These are phyloP conservation scores for Akebia trifoliata DNA, from an alignment of 164 flowering plant species.

Conservation along the genomic window DNA sequence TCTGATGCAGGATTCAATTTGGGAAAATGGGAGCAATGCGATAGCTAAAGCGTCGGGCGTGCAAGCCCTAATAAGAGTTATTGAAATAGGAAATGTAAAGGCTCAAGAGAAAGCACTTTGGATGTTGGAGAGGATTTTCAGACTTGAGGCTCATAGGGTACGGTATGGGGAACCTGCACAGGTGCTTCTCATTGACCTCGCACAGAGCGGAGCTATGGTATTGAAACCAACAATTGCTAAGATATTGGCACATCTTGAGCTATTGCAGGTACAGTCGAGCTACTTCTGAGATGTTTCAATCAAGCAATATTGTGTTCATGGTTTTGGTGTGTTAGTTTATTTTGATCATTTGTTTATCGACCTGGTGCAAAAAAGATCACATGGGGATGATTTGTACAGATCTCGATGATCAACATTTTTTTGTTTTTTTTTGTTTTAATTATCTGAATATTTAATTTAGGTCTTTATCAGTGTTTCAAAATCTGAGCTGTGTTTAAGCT, in stretches of 20 bases:
- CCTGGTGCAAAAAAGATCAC: too few species aligned
- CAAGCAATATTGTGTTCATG: too few species aligned
- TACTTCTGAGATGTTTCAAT: too few species aligned
- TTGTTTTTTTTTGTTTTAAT: too few species aligned
- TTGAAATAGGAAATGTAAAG: slow-evolving; percentile 45
- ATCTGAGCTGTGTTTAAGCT: too few species aligned
- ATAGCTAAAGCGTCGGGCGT: slow-evolving; percentile 46
- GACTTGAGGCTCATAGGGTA: slow-evolving; percentile 41
- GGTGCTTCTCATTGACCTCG: slow-evolving; percentile 61
- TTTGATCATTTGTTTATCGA: too few species aligned
- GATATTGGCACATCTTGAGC: slow-evolving; percentile 71
- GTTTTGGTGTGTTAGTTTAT: too few species aligned
- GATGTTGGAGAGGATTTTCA: slow-evolving; percentile 72
- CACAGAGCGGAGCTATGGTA: slow-evolving; percentile 55
- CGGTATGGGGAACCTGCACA: slow-evolving; percentile 61
- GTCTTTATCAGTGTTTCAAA: too few species aligned
- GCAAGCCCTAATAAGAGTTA: slow-evolving; percentile 40
- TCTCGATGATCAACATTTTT: too few species aligned
- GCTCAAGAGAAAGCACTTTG: slow-evolving; percentile 69
- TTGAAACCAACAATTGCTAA: slow-evolving; percentile 54
- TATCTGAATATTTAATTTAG: too few species aligned
- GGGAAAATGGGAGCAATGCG: slow-evolving; percentile 57
- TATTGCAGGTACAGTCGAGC: slow-evolving; percentile 77
- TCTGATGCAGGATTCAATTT: slow-evolving; percentile 60
- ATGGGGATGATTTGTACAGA: too few species aligned